A percentile compares a stretch with the other conserved stretches of the same genome.
Conservation (phyloP, 805 yeast genomes). For the Yarrowia divulgata region DNA sequence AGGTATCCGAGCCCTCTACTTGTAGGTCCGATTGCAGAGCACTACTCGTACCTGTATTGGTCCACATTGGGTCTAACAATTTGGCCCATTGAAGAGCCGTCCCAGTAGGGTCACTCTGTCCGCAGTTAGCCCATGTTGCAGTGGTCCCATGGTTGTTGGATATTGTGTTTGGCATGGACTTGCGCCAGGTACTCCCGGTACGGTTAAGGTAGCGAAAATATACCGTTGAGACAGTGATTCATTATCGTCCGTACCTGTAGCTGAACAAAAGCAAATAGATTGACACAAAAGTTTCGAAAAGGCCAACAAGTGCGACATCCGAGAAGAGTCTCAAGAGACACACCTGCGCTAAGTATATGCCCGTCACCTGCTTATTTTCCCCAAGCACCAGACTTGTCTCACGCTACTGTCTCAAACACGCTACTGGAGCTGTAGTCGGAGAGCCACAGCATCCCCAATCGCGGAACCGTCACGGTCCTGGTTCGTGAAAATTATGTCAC, state of each 20-base stretch:
- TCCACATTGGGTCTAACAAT: not conserved
- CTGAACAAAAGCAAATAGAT: not conserved
- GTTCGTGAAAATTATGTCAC: conserved; percentile 26
- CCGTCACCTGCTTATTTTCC: conserved; percentile 25
- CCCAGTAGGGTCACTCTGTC: not conserved
- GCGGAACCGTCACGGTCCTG: conserved; percentile 17
- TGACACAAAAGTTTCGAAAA: not conserved
- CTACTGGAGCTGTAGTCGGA: conserved; percentile 3
- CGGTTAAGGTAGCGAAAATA: no score
- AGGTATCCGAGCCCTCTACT: conserved; percentile 25
- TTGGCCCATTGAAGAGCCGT: not conserved
- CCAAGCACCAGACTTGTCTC: conserved; percentile 22
- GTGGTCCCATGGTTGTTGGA: not conserved
- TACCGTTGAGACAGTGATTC: no score
- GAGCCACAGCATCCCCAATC: conserved; percentile 12
- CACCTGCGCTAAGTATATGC: conserved; percentile 36
- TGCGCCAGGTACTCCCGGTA: no score
- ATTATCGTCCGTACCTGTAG: no score
- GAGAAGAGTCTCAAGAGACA: not conserved
- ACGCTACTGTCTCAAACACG: conserved; percentile 29
- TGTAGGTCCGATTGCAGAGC: not conserved
- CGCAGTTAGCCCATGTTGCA: not conserved
- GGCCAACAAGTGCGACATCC: no score
- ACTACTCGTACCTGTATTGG: no score
- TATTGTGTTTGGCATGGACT: no score